phyloP scores from a whole-genome alignment of 2,329 filamentous ascomycete species.

The Alternaria novae-zelandiae region DNA sequence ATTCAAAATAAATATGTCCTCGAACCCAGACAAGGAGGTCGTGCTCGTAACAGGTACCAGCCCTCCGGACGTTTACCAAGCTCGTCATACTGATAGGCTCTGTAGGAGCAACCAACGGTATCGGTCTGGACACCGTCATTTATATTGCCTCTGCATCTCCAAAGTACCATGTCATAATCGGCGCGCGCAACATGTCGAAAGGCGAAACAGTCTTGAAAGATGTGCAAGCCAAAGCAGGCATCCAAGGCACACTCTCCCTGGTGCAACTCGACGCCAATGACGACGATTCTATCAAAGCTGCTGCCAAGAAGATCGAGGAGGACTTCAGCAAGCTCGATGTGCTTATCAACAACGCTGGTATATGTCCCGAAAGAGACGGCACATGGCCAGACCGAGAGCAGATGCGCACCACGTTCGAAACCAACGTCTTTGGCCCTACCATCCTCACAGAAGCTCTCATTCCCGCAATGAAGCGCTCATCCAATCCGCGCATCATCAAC shows the following conservation, averaged over 20 bases:
- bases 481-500: slow-evolving; percentile 43
- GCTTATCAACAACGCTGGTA: slow-evolving; percentile 84
- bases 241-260: slow-evolving; percentile 38
- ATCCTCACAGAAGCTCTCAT: slow-evolving; percentile 41
- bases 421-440: slow-evolving; percentile 47
- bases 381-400: slow-evolving; percentile 21
- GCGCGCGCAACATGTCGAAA: slow-evolving; percentile 41
- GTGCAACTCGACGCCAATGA: slow-evolving; percentile 47
- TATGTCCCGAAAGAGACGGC: slow-evolving; percentile 37
- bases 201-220: slow-evolving; percentile 38
- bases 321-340: slow-evolving; percentile 68
- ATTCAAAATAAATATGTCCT: slow-evolving; percentile 2
- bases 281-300: slow-evolving; percentile 43
- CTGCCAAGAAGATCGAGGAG: slow-evolving; percentile 39
- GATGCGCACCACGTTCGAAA: slow-evolving; percentile 39
- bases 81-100: slow-evolving; percentile 1
- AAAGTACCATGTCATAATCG: slow-evolving; percentile 47
- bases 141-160: slow-evolving; percentile 34
- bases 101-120: slow-evolving; percentile 44
- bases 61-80: not conserved
- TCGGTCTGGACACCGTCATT: slow-evolving; percentile 45
- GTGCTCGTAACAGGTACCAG: slow-evolving; percentile 37
- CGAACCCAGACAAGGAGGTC: slow-evolving; percentile 26
- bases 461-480: slow-evolving; percentile 44
- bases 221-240: slow-evolving; percentile 30